Evolutionary conservation across 2,329 filamentous ascomycete species (phyloP).

Genomic region (Claviceps sp.): DNA sequence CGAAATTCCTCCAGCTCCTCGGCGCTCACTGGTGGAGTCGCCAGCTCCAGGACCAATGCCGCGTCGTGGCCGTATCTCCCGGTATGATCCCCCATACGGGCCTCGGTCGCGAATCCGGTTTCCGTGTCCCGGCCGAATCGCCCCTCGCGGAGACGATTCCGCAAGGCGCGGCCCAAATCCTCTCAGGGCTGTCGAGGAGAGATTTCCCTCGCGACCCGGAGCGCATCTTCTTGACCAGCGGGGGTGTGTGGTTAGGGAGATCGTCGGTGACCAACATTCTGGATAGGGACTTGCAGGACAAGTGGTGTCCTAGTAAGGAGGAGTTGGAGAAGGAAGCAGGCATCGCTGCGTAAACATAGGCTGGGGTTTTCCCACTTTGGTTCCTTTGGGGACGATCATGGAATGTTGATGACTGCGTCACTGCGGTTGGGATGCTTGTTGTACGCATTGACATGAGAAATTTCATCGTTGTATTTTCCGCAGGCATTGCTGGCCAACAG

Average conservation of each 20-base stretch:
- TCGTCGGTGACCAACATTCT: conserved; percentile 25
- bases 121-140: conserved; percentile 17
- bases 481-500: too few species aligned
- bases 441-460: too few species aligned
- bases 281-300: conserved; percentile 35
- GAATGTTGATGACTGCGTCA: too few species aligned
- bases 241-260: conserved; percentile 43
- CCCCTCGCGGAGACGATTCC: conserved; percentile 34
- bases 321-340: conserved; percentile 31
- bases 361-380: too few species aligned
- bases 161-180: conserved; percentile 32
- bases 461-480: too few species aligned
- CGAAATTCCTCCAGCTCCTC: conserved; percentile 38
- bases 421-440: too few species aligned
- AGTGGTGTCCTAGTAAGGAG: conserved; percentile 34
- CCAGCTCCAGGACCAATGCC: conserved; percentile 27
- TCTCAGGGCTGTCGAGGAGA: conserved; percentile 28
- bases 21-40: conserved; percentile 43
- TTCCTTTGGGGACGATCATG: too few species aligned
- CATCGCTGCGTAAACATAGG: not conserved
- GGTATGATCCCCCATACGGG: conserved; percentile 37
- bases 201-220: conserved; percentile 38
- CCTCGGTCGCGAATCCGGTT: conserved; percentile 19
- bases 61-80: conserved; percentile 39
- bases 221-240: conserved; percentile 40